Evolutionary conservation across 305 asterid genomes (phyloP).

Genomic region (Fraxinus angustifolia): DNA sequence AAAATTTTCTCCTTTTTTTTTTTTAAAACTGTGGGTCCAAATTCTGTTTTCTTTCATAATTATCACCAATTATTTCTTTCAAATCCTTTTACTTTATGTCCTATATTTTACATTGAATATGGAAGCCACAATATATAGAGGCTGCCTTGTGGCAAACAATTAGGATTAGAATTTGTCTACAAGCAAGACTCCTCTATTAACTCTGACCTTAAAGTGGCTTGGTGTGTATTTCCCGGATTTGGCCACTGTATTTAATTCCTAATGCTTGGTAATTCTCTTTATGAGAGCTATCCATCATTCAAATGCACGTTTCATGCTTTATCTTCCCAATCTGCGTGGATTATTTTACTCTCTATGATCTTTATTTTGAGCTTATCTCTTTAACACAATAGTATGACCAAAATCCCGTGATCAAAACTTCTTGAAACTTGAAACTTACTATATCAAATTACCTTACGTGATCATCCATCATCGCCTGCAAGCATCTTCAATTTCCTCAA

Average conservation of each 20-base stretch:
- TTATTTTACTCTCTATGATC: neutral
- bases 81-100: neutral
- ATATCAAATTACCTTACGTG: neutral
- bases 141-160: neutral
- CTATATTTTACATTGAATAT: neutral
- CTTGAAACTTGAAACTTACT: neutral
- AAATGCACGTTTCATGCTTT: neutral
- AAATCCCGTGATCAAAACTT: neutral
- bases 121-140: neutral
- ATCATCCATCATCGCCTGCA: neutral
- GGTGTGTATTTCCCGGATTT: neutral
- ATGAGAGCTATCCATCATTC: neutral
- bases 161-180: neutral
- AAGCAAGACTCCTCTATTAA: neutral
- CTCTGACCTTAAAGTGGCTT: neutral
- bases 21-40: neutral
- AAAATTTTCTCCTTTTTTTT: constrained; percentile 6
- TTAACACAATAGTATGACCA: neutral
- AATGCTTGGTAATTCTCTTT: neutral
- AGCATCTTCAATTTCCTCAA: neutral
- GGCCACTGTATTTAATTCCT: neutral
- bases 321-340: neutral
- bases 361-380: neutral
- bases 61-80: neutral
- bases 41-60: neutral